Evolutionary conservation across 805 yeast genomes (phyloP).

Genomic region (Candida coquimbonensis): DNA sequence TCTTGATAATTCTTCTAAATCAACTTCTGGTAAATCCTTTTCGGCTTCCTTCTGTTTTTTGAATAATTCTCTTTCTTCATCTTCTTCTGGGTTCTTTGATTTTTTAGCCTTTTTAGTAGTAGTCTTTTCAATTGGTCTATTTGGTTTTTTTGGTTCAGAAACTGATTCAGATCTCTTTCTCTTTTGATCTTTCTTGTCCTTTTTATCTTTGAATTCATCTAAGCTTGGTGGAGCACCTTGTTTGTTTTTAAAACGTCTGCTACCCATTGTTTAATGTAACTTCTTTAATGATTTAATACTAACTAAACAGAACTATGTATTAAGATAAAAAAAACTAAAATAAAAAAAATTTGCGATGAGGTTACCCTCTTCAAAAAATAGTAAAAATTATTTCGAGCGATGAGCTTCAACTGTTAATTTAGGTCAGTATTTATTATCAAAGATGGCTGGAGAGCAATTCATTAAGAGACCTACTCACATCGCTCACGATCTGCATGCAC

Average conservation of each 20-base stretch:
- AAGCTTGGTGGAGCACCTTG: slow-evolving; percentile 88
- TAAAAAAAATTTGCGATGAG: slow-evolving; percentile 12
- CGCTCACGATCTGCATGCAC: slow-evolving; percentile 27
- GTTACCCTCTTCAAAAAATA: slow-evolving; percentile 6
- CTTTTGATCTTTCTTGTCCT: slow-evolving; percentile 29
- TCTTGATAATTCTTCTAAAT: slow-evolving; percentile 54
- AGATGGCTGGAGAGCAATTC: neutral
- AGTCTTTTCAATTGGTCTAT: neutral
- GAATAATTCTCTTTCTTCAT: slow-evolving; percentile 18
- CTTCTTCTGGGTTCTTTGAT: slow-evolving; percentile 16
- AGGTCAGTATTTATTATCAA: neutral
- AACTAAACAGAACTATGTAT: too few species aligned
- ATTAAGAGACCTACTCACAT: slow-evolving; percentile 1
- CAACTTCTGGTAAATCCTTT: slow-evolving; percentile 56
- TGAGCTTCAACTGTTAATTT: neutral
- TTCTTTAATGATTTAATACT: neutral
- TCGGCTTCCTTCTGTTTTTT: slow-evolving; percentile 31
- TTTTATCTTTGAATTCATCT: slow-evolving; percentile 70
- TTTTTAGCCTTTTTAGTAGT: slow-evolving; percentile 3
- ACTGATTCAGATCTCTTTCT: slow-evolving; percentile 27
- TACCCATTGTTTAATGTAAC: slow-evolving; percentile 57
- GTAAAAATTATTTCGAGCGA: neutral
- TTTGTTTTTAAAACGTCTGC: slow-evolving; percentile 82
- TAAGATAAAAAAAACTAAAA: neutral
- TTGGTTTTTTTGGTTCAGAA: slow-evolving; percentile 22